Evolutionary conservation across 129 eudicot genomes (phyloP).

Genomic region (Artemisia annua): DNA sequence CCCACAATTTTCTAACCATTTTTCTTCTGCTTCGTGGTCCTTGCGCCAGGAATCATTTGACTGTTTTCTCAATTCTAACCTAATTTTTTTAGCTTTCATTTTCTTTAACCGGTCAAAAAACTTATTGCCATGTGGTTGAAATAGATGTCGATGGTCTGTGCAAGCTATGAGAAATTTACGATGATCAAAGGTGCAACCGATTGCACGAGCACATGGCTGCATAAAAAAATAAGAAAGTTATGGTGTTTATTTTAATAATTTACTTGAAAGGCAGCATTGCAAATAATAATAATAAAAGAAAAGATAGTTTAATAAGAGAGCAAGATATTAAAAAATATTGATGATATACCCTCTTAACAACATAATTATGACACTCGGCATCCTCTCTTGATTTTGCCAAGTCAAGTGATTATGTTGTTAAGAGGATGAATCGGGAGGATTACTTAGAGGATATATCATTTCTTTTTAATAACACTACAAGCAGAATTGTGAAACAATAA

Average conservation of each 20-base stretch:
- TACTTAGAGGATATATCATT: too few species aligned
- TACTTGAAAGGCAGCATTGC: background rate
- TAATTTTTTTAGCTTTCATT: slow-evolving; percentile 74
- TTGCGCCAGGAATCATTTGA: slow-evolving; percentile 81
- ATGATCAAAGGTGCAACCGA: slow-evolving; percentile 87
- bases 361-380: too few species aligned
- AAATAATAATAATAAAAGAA: background rate
- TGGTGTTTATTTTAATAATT: background rate
- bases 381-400: too few species aligned
- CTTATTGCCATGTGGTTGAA: slow-evolving; percentile 78
- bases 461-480: background rate
- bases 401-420: too few species aligned
- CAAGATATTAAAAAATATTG: background rate
- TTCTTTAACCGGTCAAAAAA: slow-evolving; percentile 53
- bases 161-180: slow-evolving; percentile 99
- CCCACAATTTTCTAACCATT: slow-evolving; percentile 96
- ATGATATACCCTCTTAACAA: background rate
- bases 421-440: too few species aligned
- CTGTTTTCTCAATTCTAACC: slow-evolving; percentile 71
- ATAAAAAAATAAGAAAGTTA: slow-evolving; percentile 16
- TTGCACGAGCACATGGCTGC: slow-evolving; percentile 97
- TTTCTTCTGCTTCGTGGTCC: slow-evolving; percentile 92
- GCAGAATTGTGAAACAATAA: background rate
- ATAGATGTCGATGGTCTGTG: slow-evolving; percentile 82
- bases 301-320: background rate